These are phyloP conservation scores for Aspergillus novofumigatus DNA, from an alignment of 2,329 filamentous ascomycete genomes.

Conservation along the genomic window DNA sequence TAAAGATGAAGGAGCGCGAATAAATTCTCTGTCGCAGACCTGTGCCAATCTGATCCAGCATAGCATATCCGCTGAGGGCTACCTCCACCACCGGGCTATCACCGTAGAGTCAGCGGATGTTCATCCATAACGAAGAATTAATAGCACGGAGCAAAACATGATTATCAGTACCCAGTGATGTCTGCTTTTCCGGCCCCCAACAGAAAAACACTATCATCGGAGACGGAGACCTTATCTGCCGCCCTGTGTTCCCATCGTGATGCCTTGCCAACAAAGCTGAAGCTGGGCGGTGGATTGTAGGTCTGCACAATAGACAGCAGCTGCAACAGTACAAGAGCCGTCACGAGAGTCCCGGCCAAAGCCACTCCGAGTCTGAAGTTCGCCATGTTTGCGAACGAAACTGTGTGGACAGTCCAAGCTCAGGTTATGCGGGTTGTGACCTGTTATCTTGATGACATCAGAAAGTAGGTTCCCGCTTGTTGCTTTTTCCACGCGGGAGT, in stretches of 20 bases:
- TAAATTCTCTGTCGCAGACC: constrained; percentile 85
- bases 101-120: neutral
- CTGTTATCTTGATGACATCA: constrained; percentile 7
- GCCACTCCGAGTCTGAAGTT: constrained; percentile 22
- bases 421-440: constrained; percentile 4
- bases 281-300: constrained; percentile 10
- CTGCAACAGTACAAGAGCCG: constrained; percentile 29
- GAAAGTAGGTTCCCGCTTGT: neutral
- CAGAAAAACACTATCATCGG: constrained; percentile 50
- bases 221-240: constrained; percentile 9
- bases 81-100: constrained; percentile 77
- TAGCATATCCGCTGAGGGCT: constrained; percentile 88
- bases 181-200: constrained; percentile 68
- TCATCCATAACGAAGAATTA: neutral
- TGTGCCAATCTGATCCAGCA: constrained; percentile 73
- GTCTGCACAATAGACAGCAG: constrained; percentile 22
- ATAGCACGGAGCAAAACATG: neutral
- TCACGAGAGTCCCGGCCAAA: constrained; percentile 23
- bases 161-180: constrained; percentile 58
- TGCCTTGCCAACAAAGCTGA: constrained; percentile 8
- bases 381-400: constrained; percentile 22
- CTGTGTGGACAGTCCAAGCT: constrained; percentile 1
- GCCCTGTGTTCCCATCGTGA: constrained; percentile 23
- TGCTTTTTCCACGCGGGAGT: neutral
- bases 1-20: constrained; percentile 85